These are phyloP conservation scores for Pleurotus djamor DNA, from an alignment of 768 basidiomycete genomes.

Conservation along the genomic window DNA sequence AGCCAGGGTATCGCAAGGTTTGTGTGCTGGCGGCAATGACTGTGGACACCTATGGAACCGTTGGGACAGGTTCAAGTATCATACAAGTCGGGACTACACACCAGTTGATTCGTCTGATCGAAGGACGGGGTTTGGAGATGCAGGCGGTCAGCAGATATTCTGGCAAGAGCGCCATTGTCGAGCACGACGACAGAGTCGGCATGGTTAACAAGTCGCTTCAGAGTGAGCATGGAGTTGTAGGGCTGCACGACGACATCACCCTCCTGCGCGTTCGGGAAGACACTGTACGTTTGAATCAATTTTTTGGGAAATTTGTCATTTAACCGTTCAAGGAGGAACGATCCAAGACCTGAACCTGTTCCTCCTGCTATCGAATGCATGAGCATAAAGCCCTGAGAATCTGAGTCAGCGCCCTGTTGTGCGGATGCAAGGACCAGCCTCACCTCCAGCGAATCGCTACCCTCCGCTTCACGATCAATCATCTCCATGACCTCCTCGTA, in stretches of 20 bases:
- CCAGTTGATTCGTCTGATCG: constrained; percentile 91
- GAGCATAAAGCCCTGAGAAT: constrained; percentile 91
- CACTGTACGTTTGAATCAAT: constrained; percentile 97
- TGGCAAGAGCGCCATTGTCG: constrained; percentile 91
- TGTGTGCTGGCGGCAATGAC: constrained; percentile 98
- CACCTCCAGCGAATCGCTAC: constrained; percentile 95
- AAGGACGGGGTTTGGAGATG: constrained; percentile 87
- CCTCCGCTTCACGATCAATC: constrained; percentile 97
- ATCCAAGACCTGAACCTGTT: constrained; percentile 96
- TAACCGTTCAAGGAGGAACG: constrained; percentile 93
- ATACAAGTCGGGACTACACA: constrained; percentile 26
- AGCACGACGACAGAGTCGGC: constrained; percentile 97
- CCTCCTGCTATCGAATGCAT: constrained; percentile 99
- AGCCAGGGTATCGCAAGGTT: constrained; percentile 94
- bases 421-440: constrained; percentile 12
- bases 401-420: background rate
- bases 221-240: constrained; percentile 91
- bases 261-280: constrained; percentile 93
- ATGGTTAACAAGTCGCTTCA: constrained; percentile 92
- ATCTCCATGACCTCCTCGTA: constrained; percentile 99
- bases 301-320: constrained; percentile 99
- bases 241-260: constrained; percentile 98
- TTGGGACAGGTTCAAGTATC: background rate
- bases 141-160: constrained; percentile 90
- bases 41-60: constrained; percentile 72